A percentile compares a stretch with the other conserved stretches of the same genome.
Conservation (phyloP, 345 rosid species). For the Odontarrhena argentea region DNA sequence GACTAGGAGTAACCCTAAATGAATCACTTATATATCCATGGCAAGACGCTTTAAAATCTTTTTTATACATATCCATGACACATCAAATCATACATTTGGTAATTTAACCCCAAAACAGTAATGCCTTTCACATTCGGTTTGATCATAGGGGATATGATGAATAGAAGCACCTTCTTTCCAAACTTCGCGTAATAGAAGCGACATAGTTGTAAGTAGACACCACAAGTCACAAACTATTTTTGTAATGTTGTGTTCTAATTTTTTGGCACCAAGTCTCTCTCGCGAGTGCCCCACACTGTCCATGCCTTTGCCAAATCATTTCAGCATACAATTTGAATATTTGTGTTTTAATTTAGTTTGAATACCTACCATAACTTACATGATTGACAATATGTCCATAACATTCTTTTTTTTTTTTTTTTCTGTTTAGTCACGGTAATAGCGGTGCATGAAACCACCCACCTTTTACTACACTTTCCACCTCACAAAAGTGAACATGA, state of each 20-base stretch:
- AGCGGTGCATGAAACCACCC: conserved; percentile 31
- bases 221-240: conserved; percentile 19
- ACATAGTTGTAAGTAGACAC: conserved; percentile 35
- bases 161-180: not conserved
- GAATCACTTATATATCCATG: not conserved
- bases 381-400: conserved; percentile 19
- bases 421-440: conserved; percentile 23
- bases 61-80: not conserved
- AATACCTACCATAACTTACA: conserved; percentile 24
- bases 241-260: conserved; percentile 28
- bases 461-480: conserved; percentile 33
- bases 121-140: conserved; percentile 24
- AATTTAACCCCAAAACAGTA: not conserved
- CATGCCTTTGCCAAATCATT: conserved; percentile 22
- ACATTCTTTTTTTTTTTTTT: conserved; percentile 8
- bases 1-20: not conserved
- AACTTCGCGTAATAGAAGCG: conserved; percentile 28
- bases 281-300: conserved; percentile 27
- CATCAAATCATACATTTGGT: conserved; percentile 22
- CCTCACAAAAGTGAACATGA: conserved; percentile 21
- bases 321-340: not conserved
- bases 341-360: conserved; percentile 9
- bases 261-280: conserved; percentile 25
- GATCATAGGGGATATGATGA: conserved; percentile 23
- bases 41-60: not conserved